phyloP scores from a whole-genome alignment of 805 yeast genomes.

The Cyberlindnera xylosilytica region DNA sequence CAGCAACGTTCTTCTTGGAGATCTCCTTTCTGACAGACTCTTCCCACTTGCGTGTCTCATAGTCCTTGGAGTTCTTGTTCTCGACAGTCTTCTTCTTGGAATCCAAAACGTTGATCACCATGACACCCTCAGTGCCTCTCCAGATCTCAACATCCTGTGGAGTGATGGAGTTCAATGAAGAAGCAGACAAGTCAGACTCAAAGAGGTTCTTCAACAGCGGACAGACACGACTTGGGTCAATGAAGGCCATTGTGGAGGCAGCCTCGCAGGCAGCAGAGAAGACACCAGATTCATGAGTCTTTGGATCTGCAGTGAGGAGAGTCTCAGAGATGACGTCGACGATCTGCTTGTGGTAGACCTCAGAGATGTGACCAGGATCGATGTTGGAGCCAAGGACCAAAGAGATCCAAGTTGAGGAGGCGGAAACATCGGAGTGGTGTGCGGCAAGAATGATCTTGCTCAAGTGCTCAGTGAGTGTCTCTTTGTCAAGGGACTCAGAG shows the following conservation, averaged over 20 bases:
- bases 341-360: slow-evolving; percentile 25
- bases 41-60: slow-evolving; percentile 88
- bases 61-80: slow-evolving; percentile 76
- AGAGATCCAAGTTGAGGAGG: slow-evolving; percentile 71
- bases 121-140: slow-evolving; percentile 64
- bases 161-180: slow-evolving; percentile 33
- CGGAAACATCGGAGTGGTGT: slow-evolving; percentile 40
- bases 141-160: slow-evolving; percentile 58
- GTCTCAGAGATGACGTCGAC: slow-evolving; percentile 21
- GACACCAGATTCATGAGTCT: slow-evolving; percentile 33
- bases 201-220: slow-evolving; percentile 48
- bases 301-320: slow-evolving; percentile 16
- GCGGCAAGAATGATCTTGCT: slow-evolving; percentile 39
- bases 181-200: slow-evolving; percentile 35
- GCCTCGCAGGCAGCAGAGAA: slow-evolving; percentile 51
- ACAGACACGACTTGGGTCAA: slow-evolving; percentile 54
- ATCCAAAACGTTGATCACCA: slow-evolving; percentile 63
- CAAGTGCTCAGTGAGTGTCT: slow-evolving; percentile 32
- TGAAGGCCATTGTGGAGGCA: slow-evolving; percentile 50
- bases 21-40: slow-evolving; percentile 74
- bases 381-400: slow-evolving; percentile 53
- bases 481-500: slow-evolving; percentile 16
- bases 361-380: slow-evolving; percentile 64
- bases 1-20: slow-evolving; percentile 46
- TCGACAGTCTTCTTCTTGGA: slow-evolving; percentile 42